Evolutionary conservation across 2,329 filamentous ascomycete species (phyloP).

Genomic region (Claviceps arundinis): DNA sequence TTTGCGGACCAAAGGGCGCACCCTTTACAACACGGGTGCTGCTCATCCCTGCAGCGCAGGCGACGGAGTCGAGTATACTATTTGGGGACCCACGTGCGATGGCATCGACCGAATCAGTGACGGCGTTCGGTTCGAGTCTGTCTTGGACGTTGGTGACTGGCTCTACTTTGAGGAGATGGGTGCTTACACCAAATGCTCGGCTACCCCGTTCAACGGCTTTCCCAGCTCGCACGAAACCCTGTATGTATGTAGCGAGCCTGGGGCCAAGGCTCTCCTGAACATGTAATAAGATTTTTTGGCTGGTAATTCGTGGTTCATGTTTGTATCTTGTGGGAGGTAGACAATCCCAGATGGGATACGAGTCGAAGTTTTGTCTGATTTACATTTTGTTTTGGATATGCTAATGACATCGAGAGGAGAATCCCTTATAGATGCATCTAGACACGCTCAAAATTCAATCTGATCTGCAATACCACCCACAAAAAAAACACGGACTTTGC

Average conservation of each 20-base stretch:
- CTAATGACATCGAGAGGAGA: not conserved
- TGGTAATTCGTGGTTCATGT: not conserved
- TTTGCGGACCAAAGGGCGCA: constrained; percentile 47
- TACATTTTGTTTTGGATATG: not conserved
- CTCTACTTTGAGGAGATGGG: constrained; percentile 99
- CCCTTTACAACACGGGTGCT: constrained; percentile 42
- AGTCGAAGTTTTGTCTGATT: not conserved
- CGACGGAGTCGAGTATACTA: constrained; percentile 67
- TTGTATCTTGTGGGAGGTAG: too few species aligned
- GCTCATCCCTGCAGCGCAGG: constrained; percentile 32
- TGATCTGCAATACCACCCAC: not conserved
- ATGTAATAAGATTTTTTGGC: not conserved
- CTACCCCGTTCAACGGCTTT: constrained; percentile 96
- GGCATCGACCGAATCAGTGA: constrained; percentile 90
- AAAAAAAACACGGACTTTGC: not conserved
- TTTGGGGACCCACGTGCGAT: constrained; percentile 97
- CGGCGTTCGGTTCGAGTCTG: constrained; percentile 61
- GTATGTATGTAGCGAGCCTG: constrained; percentile 89
- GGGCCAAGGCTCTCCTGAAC: constrained; percentile 58
- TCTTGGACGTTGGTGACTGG: constrained; percentile 90
- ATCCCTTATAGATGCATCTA: not conserved
- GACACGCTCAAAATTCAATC: not conserved
- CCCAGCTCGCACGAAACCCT: constrained; percentile 83
- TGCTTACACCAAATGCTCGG: constrained; percentile 95
- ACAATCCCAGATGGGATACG: not conserved